A percentile compares a stretch with the other conserved stretches of the same genome.
phyloP scores from a whole-genome alignment of 208 protist genomes.

The Strigomonas culicis region DNA sequence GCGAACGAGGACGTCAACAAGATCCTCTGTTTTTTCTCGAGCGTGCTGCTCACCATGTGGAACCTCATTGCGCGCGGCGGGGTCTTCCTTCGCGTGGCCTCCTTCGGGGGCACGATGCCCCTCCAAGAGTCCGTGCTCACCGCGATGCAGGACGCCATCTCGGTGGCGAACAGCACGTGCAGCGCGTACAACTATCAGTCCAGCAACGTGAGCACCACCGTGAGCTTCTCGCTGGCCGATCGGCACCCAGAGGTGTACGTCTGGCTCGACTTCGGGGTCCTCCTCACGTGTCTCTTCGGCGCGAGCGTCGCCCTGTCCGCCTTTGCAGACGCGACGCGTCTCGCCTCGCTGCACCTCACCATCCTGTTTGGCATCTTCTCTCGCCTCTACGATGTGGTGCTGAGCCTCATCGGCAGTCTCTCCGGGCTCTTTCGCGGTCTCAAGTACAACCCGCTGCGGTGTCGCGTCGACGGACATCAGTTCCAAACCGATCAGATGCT shows the following conservation, averaged over 20 bases:
- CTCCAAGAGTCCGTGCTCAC: conserved; percentile 6
- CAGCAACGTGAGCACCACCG: too few species aligned
- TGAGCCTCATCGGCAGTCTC: conserved; percentile 50
- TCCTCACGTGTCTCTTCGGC: conserved; percentile 41
- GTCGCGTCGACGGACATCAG: conserved; percentile 83
- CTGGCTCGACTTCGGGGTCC: conserved; percentile 28
- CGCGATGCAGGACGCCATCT: background rate
- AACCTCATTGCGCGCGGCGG: conserved; percentile 33
- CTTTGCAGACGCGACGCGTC: conserved; percentile 66
- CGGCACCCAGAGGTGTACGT: conserved; percentile 25
- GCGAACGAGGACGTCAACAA: conserved; percentile 91
- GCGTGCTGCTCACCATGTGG: conserved; percentile 68
- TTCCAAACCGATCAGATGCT: conserved; percentile 92
- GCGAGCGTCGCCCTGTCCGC: conserved; percentile 68
- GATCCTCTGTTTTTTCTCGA: conserved; percentile 77
- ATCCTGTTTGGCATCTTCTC: conserved; percentile 71
- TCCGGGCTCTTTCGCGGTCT: conserved; percentile 87
- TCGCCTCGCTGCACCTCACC: conserved; percentile 81
- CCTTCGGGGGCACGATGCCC: conserved; percentile 18
- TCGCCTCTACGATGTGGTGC: conserved; percentile 61
- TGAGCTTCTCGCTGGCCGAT: too few species aligned
- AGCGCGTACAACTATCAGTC: too few species aligned
- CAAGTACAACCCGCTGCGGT: conserved; percentile 92
- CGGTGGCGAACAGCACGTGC: too few species aligned
- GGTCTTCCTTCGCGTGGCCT: conserved; percentile 15